A percentile compares a stretch with the other conserved stretches of the same genome.
Evolutionary conservation across 2,329 filamentous ascomycete species (phyloP).

Genomic region (Cytospora piceae): DNA sequence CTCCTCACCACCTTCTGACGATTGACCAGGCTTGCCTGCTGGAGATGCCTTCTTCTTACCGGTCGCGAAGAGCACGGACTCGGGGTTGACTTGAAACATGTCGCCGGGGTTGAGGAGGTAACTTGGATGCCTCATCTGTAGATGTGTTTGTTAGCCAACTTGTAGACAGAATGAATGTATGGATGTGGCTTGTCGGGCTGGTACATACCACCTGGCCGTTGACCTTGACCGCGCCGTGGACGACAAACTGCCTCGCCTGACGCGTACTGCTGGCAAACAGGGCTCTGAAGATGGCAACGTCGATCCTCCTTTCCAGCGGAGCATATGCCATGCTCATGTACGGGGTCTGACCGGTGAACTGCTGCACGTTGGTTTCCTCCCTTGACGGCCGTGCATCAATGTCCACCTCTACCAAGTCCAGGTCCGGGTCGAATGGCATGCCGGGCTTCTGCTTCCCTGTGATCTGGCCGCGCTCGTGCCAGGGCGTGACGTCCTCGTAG

Average conservation of each 20-base stretch:
- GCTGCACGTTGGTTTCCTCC: conserved; percentile 35
- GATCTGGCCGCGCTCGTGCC: conserved; percentile 33
- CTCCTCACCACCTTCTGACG: conserved; percentile 24
- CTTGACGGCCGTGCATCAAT: conserved; percentile 27
- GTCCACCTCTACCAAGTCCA: not conserved
- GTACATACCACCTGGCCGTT: conserved; percentile 86
- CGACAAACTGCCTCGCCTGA: conserved; percentile 91
- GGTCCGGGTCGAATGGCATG: conserved; percentile 9
- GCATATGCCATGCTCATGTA: conserved; percentile 98
- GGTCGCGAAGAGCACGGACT: conserved; percentile 86
- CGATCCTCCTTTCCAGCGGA: conserved; percentile 85
- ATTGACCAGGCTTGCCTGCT: conserved; percentile 37
- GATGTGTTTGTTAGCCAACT: conserved; percentile 12
- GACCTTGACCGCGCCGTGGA: conserved; percentile 91
- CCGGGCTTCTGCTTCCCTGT: conserved; percentile 28
- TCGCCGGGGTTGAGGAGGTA: conserved; percentile 97
- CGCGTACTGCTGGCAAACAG: conserved; percentile 92
- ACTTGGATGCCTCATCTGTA: conserved; percentile 85
- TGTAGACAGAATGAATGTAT: not conserved
- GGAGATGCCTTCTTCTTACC: conserved; percentile 65
- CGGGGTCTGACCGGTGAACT: conserved; percentile 61
- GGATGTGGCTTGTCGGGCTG: not conserved
- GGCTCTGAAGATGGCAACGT: conserved; percentile 92
- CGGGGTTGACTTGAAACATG: conserved; percentile 94
- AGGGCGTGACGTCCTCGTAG: conserved; percentile 27